A percentile compares a stretch with the other conserved stretches of the same genome.
phyloP scores from a whole-genome alignment of 164 flowering plant genomes.

The Hamamelis virginiana region DNA sequence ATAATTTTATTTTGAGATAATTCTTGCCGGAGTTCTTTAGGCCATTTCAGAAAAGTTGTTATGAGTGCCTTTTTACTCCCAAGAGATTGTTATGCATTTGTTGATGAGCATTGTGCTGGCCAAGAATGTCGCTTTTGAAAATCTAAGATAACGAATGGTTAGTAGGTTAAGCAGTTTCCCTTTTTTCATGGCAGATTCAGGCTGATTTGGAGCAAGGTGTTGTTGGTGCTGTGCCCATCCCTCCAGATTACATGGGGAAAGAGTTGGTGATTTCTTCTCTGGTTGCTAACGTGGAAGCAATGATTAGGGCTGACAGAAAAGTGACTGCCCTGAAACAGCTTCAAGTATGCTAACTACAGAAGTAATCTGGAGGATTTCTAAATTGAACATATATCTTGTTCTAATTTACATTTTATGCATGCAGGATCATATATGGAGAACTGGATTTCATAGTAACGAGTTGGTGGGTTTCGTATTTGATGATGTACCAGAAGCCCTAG shows the following conservation, averaged over 20 bases:
- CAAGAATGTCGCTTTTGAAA: too few species aligned
- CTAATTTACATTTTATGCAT: constrained; percentile 8
- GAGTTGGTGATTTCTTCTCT: constrained; percentile 79
- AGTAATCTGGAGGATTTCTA: background rate
- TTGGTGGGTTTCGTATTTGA: background rate
- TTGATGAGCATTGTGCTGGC: too few species aligned
- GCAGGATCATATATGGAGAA: constrained; percentile 92
- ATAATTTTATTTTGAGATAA: too few species aligned
- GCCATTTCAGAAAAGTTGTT: too few species aligned
- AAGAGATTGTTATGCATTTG: too few species aligned
- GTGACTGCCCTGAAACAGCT: constrained; percentile 82
- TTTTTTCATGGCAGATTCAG: constrained; percentile 50
- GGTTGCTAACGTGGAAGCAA: constrained; percentile 87
- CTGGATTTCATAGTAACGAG: constrained; percentile 1
- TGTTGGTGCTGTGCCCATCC: constrained; percentile 70
- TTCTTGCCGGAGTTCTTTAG: too few species aligned
- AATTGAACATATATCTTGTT: background rate
- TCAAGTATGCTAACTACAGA: constrained; percentile 45
- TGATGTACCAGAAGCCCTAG: constrained; percentile 1
- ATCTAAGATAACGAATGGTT: too few species aligned
- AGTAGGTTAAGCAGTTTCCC: background rate
- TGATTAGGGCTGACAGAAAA: constrained; percentile 96
- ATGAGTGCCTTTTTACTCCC: too few species aligned
- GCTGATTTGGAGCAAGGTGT: constrained; percentile 71
- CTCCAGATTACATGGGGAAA: constrained; percentile 65